Conservation (phyloP, 768 basidiomycete species). For the Strobilomyces dryophilus region DNA sequence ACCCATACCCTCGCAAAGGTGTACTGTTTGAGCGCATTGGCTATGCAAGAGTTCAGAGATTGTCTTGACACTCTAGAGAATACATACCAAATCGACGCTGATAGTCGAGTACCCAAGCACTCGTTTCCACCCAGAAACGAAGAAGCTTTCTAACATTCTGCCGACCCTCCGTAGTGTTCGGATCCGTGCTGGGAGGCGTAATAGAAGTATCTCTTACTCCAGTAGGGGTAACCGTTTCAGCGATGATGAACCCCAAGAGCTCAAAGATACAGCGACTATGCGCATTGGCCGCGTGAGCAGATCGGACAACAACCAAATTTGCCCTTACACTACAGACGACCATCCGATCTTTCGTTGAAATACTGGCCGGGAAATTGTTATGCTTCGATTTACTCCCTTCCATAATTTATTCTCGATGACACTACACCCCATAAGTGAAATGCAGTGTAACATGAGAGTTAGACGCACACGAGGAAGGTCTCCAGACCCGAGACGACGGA, state of each 20-base stretch:
- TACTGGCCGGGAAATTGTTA: conserved; percentile 48
- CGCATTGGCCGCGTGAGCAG: conserved; percentile 9
- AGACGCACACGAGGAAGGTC: conserved; percentile 59
- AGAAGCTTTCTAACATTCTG: conserved; percentile 59
- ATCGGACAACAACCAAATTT: neutral
- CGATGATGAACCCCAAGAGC: conserved; percentile 35
- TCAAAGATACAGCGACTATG: conserved; percentile 40
- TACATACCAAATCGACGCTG: conserved; percentile 42
- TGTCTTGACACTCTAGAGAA: conserved; percentile 5
- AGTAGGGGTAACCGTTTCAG: conserved; percentile 13
- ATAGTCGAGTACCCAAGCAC: conserved; percentile 63
- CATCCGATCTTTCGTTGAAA: conserved; percentile 69
- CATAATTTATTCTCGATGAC: conserved; percentile 74
- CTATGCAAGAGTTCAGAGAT: conserved; percentile 31
- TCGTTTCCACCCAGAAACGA: conserved; percentile 76
- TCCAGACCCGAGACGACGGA: conserved; percentile 58
- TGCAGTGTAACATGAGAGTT: neutral
- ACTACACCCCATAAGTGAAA: conserved; percentile 33
- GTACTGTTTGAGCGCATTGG: conserved; percentile 41
- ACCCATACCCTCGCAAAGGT: conserved; percentile 42
- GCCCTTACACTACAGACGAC: conserved; percentile 52
- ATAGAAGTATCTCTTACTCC: conserved; percentile 43
- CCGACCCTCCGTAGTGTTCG: conserved; percentile 40
- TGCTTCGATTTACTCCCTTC: conserved; percentile 58
- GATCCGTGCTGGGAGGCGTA: conserved; percentile 53